phyloP scores from a whole-genome alignment of 2,329 filamentous ascomycete genomes.

The Neurospora sp. region DNA sequence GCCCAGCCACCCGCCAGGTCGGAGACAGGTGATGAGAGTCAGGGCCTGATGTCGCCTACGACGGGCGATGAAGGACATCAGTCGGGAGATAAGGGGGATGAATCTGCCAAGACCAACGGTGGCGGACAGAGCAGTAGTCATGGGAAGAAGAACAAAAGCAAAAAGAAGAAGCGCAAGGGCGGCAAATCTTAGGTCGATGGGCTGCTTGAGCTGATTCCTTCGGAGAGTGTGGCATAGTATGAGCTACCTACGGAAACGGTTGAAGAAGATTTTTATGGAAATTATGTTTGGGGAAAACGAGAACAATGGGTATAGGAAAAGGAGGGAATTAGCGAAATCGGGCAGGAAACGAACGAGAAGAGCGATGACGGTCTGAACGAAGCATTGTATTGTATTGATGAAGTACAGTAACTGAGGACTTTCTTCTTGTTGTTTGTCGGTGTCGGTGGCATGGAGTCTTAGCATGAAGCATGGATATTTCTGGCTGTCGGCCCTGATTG shows the following conservation, averaged over 20 bases:
- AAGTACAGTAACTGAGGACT: background rate
- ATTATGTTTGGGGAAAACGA: background rate
- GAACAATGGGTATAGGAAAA: background rate
- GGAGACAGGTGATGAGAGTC: slow-evolving; percentile 12
- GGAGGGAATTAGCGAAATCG: background rate
- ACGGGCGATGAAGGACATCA: slow-evolving; percentile 5
- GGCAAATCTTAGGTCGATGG: slow-evolving; percentile 16
- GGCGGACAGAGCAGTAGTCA: slow-evolving; percentile 3
- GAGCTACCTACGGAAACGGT: background rate
- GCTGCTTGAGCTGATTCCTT: slow-evolving; percentile 9
- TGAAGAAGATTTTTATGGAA: background rate
- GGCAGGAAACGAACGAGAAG: background rate
- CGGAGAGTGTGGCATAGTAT: background rate
- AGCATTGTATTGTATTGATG: background rate
- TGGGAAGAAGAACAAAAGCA: slow-evolving; percentile 15
- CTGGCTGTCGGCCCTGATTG: background rate
- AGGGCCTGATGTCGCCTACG: slow-evolving; percentile 7
- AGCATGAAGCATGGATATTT: background rate
- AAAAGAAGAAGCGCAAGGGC: slow-evolving; percentile 19
- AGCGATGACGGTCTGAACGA: background rate
- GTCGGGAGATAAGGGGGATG: slow-evolving; percentile 1
- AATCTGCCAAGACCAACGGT: slow-evolving; percentile 1
- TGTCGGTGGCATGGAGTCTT: background rate
- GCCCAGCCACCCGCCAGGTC: background rate
- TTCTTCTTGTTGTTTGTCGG: background rate